phyloP scores from a whole-genome alignment of 2,329 filamentous ascomycete genomes.

The Fusarium verrucosum region DNA sequence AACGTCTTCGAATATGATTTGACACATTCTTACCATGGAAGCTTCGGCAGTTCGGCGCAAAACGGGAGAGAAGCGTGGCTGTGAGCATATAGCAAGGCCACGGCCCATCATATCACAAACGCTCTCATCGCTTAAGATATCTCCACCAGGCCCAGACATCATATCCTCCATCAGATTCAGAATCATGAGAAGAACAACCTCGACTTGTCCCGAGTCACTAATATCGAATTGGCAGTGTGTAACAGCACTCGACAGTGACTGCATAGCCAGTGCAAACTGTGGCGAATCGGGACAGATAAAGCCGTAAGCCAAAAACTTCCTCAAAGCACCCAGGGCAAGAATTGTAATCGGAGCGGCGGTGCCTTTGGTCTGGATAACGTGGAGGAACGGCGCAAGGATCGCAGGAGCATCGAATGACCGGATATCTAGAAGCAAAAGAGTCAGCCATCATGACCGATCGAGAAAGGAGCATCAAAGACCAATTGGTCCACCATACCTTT shows the following conservation, averaged over 20 bases:
- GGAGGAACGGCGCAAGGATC: constrained; percentile 90
- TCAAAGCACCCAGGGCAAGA: constrained; percentile 89
- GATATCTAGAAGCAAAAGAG: constrained; percentile 69
- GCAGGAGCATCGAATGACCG: constrained; percentile 87
- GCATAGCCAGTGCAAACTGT: constrained; percentile 91
- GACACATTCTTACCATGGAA: constrained; percentile 98
- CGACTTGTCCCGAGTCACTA: constrained; percentile 92
- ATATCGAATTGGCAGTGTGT: constrained; percentile 98
- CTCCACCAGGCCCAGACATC: constrained; percentile 91
- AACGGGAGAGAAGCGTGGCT: constrained; percentile 89
- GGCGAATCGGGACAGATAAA: constrained; percentile 86
- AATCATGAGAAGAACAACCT: constrained; percentile 94
- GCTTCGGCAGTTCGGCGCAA: constrained; percentile 92
- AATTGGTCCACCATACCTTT: constrained; percentile 65
- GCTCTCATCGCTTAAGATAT: constrained; percentile 95
- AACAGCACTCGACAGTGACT: constrained; percentile 90
- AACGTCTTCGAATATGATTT: constrained; percentile 94
- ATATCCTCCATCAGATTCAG: constrained; percentile 98
- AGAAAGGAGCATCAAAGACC: not conserved
- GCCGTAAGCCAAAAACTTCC: constrained; percentile 96
- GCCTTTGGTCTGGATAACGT: constrained; percentile 95
- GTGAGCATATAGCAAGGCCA: constrained; percentile 95
- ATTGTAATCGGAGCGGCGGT: constrained; percentile 97
- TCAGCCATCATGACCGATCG: constrained; percentile 17
- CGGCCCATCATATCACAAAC: constrained; percentile 99